A percentile compares a stretch with the other conserved stretches of the same genome.
Evolutionary conservation across 495 filamentous ascomycete species (phyloP).

Genomic region (Aspergillus sparsus): DNA sequence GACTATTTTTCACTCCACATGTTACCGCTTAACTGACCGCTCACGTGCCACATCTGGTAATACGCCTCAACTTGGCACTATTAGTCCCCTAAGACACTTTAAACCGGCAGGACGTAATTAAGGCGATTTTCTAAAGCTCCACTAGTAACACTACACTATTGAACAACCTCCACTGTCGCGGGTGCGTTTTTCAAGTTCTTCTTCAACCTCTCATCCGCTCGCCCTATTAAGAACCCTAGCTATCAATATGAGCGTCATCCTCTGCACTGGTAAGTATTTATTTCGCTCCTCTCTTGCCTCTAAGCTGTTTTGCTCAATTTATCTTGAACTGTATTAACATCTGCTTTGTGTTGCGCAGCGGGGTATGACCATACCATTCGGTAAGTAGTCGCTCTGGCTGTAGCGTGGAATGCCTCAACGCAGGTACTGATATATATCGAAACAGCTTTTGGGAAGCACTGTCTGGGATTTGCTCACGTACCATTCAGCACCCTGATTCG

Average conservation of each 20-base stretch:
- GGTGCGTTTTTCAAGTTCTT: constrained; percentile 9
- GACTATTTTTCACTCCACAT: constrained; percentile 14
- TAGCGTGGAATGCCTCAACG: not conserved
- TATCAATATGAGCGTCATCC: constrained; percentile 75
- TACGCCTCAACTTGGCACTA: constrained; percentile 1
- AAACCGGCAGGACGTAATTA: constrained; percentile 25
- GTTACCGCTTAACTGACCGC: constrained; percentile 26
- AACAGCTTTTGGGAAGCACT: constrained; percentile 95
- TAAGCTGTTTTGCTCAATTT: not conserved
- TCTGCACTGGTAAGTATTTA: constrained; percentile 72
- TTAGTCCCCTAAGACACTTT: constrained; percentile 5
- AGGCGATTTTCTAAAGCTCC: not conserved
- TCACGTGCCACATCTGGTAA: constrained; percentile 16
- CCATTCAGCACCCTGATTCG: constrained; percentile 95
- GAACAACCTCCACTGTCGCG: constrained; percentile 6
- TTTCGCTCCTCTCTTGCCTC: not conserved
- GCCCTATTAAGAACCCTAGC: not conserved
- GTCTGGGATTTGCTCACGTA: constrained; percentile 95
- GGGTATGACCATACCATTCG: constrained; percentile 99
- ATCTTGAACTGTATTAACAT: constrained; percentile 12
- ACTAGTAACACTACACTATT: not conserved
- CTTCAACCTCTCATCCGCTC: not conserved
- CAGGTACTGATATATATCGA: constrained; percentile 10
- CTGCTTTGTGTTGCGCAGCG: constrained; percentile 51
- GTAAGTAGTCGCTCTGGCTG: constrained; percentile 53